A percentile compares a stretch with the other conserved stretches of the same genome.
Evolutionary conservation across 306 rosid genomes (phyloP).

Genomic region (Astragalus membranaceus): DNA sequence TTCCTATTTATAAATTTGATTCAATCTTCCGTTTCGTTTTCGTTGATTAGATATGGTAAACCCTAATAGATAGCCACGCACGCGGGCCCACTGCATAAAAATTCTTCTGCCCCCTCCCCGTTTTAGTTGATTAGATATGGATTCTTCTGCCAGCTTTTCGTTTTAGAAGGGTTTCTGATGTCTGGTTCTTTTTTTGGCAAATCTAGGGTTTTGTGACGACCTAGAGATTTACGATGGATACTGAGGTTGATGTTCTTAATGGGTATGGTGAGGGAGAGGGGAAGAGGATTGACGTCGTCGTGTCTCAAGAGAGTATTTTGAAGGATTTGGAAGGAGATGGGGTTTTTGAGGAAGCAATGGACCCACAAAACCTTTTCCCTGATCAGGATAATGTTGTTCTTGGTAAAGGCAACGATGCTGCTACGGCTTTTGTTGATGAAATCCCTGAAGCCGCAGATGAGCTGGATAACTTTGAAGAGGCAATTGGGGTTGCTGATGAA

Average conservation of each 20-base stretch:
- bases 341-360: conserved; percentile 55
- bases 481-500: conserved; percentile 17
- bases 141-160: neutral
- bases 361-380: conserved; percentile 18
- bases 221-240: conserved; percentile 42
- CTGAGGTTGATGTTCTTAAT: conserved; percentile 35
- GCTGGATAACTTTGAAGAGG: conserved; percentile 46
- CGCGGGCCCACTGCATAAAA: too few species aligned
- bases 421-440: conserved; percentile 21
- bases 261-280: conserved; percentile 34
- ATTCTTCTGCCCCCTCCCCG: neutral
- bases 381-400: conserved; percentile 24
- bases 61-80: neutral
- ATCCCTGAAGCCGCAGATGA: conserved; percentile 23
- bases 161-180: neutral
- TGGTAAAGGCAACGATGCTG: conserved; percentile 8
- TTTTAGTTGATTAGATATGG: neutral
- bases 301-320: conserved; percentile 25
- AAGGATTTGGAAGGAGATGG: conserved; percentile 44
- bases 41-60: neutral
- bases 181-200: conserved; percentile 23
- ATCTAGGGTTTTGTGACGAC: conserved; percentile 43
- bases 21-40: neutral
- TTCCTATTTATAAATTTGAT: neutral
- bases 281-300: conserved; percentile 28